phyloP scores from a whole-genome alignment of 164 flowering plant species.

The Sextonia rubra region DNA sequence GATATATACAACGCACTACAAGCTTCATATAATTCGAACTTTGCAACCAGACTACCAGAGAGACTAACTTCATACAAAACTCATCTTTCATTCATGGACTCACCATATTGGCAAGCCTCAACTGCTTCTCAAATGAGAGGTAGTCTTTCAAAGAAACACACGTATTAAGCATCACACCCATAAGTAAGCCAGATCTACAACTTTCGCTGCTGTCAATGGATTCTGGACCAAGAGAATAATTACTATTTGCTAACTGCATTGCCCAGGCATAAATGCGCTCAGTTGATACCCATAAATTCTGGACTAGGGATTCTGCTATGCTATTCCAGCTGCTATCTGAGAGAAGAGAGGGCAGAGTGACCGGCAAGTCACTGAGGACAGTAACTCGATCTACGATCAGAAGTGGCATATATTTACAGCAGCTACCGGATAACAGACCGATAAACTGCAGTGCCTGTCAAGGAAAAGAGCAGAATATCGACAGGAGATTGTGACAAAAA shows the following conservation, averaged over 20 bases:
- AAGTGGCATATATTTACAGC: conserved; percentile 74
- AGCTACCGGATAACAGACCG: conserved; percentile 70
- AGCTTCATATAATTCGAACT: no score
- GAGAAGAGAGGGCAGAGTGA: conserved; percentile 69
- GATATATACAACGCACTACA: no score
- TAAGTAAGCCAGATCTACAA: conserved; percentile 30
- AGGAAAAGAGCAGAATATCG: conserved; percentile 5
- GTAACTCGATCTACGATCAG: conserved; percentile 43
- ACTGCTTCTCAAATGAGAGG: conserved; percentile 72
- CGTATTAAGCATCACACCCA: conserved; percentile 42
- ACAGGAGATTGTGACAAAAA: neutral
- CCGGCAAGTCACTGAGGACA: conserved; percentile 75
- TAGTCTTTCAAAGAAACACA: conserved; percentile 51
- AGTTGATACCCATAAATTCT: conserved; percentile 46
- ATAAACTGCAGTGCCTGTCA: conserved; percentile 71
- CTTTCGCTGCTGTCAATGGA: conserved; percentile 50
- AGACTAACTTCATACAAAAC: neutral
- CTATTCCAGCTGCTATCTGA: conserved; percentile 47
- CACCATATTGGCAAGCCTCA: conserved; percentile 58
- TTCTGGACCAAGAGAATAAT: conserved; percentile 16
- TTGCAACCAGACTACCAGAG: no score
- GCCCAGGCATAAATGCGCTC: conserved; percentile 62
- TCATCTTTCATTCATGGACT: conserved; percentile 14
- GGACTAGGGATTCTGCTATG: conserved; percentile 48
- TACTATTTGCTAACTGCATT: conserved; percentile 13